Conservation (phyloP, 2,329 filamentous ascomycete species). For the Arthrobotrys sinensis region DNA sequence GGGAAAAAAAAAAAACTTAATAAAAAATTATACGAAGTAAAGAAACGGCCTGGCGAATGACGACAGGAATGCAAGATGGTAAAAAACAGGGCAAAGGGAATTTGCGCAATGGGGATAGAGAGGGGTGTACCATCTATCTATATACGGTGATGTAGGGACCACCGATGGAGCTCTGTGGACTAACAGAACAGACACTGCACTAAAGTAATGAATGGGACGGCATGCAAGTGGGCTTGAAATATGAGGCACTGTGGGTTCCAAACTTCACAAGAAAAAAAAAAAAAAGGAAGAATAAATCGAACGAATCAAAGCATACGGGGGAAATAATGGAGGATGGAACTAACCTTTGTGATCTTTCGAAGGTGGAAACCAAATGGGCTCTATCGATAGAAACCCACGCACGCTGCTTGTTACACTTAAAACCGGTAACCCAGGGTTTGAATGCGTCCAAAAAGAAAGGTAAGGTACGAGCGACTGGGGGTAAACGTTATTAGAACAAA, state of each 20-base stretch:
- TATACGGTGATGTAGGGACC: conserved; percentile 53
- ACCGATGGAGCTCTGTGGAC: conserved; percentile 36
- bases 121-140: conserved; percentile 60
- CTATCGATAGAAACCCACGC: conserved; percentile 59
- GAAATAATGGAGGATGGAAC: conserved; percentile 29
- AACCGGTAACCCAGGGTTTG: conserved; percentile 50
- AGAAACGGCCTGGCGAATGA: conserved; percentile 37
- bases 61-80: conserved; percentile 47
- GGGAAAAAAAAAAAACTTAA: conserved; percentile 26
- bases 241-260: conserved; percentile 28
- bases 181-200: neutral
- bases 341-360: conserved; percentile 50
- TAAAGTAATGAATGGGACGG: conserved; percentile 8
- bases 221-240: conserved; percentile 24
- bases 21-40: conserved; percentile 20
- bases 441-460: conserved; percentile 51
- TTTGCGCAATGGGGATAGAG: conserved; percentile 37
- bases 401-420: conserved; percentile 50
- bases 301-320: conserved; percentile 8
- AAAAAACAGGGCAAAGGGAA: conserved; percentile 33
- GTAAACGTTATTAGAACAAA: conserved; percentile 54
- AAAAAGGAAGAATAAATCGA: no score
- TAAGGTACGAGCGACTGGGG: conserved; percentile 58
- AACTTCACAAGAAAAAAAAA: conserved; percentile 4
- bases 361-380: conserved; percentile 23